Evolutionary conservation across 2,329 filamentous ascomycete genomes (phyloP).

Genomic region (Penicillium janthinellum): DNA sequence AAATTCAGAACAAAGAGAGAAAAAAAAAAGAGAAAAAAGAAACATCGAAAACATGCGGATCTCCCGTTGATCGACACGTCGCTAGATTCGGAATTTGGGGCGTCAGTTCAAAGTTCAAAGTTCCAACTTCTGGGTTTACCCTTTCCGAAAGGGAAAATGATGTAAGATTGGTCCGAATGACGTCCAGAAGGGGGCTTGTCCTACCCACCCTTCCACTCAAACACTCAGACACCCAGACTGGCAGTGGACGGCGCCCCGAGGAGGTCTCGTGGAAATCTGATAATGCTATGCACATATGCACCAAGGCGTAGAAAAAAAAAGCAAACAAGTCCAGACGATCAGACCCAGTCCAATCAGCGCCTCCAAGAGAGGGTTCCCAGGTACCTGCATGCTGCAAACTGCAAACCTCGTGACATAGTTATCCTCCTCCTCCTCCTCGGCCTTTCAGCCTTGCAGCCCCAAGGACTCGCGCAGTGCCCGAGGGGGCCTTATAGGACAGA

Average conservation of each 20-base stretch:
- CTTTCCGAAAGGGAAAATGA: constrained; percentile 6
- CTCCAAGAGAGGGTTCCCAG: background rate
- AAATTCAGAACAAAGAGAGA: background rate
- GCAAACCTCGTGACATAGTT: background rate
- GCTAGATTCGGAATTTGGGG: background rate
- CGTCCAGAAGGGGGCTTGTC: constrained; percentile 12
- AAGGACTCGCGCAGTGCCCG: background rate
- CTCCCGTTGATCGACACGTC: constrained; percentile 24
- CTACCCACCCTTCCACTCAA: constrained; percentile 11
- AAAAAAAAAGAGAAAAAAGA: background rate
- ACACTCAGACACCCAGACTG: too few relatives aligned
- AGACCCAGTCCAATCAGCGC: constrained; percentile 1
- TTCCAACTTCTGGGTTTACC: background rate
- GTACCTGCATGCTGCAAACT: constrained; percentile 13
- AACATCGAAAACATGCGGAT: constrained; percentile 12
- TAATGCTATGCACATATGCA: constrained; percentile 1
- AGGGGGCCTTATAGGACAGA: background rate
- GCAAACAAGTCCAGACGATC: background rate
- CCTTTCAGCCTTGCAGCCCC: background rate
- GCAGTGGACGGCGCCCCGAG: background rate
- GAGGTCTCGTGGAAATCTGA: background rate
- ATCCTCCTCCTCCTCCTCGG: background rate
- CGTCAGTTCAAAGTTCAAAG: too few relatives aligned
- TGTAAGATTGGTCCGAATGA: constrained; percentile 21
- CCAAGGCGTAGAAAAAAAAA: background rate